A percentile compares a stretch with the other conserved stretches of the same genome.
Conservation (phyloP, 1,284 basidiomycete genomes). For the Agroathelia rolfsii region DNA sequence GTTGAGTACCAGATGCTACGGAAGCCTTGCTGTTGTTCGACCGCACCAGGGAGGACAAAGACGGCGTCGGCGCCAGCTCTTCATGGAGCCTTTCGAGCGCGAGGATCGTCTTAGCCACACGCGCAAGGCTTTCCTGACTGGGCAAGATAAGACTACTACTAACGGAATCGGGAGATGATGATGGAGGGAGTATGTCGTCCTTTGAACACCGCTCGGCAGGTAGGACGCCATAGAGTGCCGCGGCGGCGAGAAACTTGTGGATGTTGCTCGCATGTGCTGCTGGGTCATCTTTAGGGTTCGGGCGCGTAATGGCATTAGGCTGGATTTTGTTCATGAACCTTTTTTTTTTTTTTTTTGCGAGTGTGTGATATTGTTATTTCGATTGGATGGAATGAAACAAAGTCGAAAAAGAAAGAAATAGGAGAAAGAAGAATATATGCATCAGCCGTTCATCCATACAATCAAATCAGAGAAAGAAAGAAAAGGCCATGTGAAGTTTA, state of each 20-base stretch:
- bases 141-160: constrained; percentile 54
- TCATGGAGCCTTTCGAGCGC: constrained; percentile 56
- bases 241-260: constrained; percentile 64
- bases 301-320: constrained; percentile 47
- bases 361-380: no score
- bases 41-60: constrained; percentile 36
- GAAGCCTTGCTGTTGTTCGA: no score
- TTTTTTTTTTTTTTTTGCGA: no score
- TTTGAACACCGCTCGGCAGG: constrained; percentile 56
- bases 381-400: no score
- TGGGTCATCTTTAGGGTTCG: constrained; percentile 62
- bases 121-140: constrained; percentile 46
- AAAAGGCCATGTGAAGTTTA: no score
- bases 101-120: constrained; percentile 60
- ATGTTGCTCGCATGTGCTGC: constrained; percentile 57
- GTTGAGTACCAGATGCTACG: no score
- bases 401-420: no score
- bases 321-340: constrained; percentile 70
- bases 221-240: constrained; percentile 51
- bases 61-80: constrained; percentile 32
- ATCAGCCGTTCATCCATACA: no score
- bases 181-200: no score
- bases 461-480: no score
- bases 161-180: no score
- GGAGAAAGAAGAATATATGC: no score